These are phyloP conservation scores for Fraxinus ornus DNA, from an alignment of 305 asterid species.

Conservation along the genomic window DNA sequence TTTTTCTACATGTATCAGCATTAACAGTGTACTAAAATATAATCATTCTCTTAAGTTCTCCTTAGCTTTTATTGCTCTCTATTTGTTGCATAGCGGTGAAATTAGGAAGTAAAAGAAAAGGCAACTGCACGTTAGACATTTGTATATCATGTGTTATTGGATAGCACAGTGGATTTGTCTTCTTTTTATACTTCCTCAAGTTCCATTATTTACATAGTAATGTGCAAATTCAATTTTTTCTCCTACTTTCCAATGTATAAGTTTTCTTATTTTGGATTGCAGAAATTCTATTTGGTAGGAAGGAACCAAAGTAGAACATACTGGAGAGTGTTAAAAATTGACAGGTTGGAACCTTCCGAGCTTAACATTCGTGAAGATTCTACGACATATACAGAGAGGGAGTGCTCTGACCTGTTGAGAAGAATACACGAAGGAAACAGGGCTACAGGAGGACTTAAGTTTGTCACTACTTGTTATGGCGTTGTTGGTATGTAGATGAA, in stretches of 20 bases:
- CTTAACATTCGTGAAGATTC: conserved; percentile 81
- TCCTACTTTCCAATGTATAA: not conserved
- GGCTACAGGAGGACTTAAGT: conserved; percentile 83
- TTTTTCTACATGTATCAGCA: not conserved
- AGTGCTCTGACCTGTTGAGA: conserved; percentile 84
- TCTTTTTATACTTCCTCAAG: not conserved
- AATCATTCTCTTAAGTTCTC: not conserved
- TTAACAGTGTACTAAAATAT: not conserved
- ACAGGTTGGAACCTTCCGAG: conserved; percentile 77
- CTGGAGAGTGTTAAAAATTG: conserved; percentile 87
- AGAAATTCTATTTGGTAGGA: conserved; percentile 91
- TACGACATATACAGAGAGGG: conserved; percentile 67
- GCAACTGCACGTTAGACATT: not conserved
- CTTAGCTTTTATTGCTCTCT: not conserved
- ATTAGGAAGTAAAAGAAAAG: not conserved
- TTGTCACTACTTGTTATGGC: conserved; percentile 93
- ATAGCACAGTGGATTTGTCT: not conserved
- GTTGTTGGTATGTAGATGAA: conserved; percentile 67
- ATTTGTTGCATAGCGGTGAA: not conserved
- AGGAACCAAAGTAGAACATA: conserved; percentile 80
- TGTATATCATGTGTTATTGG: not conserved
- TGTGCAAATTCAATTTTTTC: conserved; percentile 10
- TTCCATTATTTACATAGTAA: not conserved
- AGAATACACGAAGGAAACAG: conserved; percentile 89
- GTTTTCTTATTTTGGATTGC: conserved; percentile 36